phyloP scores from a whole-genome alignment of 1,139 yeast species.

The Pichia sp. region DNA sequence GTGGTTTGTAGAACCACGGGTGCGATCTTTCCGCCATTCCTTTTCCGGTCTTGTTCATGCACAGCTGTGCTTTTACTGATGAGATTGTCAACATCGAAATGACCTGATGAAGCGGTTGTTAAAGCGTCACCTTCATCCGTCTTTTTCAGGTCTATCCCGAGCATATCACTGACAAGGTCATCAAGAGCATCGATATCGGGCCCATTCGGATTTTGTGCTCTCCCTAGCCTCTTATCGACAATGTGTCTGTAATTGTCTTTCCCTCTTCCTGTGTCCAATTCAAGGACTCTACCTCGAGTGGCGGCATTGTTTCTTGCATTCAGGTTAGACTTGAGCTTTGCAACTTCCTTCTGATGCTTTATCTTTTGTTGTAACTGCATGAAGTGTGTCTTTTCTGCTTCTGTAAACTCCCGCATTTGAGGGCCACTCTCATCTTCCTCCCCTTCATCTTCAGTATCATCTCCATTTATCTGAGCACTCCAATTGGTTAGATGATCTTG shows the following conservation, averaged over 20 bases:
- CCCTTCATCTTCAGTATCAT: conserved; percentile 3
- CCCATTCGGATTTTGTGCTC: neutral
- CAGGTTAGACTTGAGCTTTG: conserved; percentile 12
- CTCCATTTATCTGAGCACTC: too few species aligned
- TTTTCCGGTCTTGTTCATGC: too few species aligned
- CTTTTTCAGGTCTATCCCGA: conserved; percentile 9
- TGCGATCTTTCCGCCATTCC: too few species aligned
- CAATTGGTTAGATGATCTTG: conserved; percentile 7
- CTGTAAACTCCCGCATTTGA: conserved; percentile 16
- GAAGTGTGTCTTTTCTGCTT: conserved; percentile 19
- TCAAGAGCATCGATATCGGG: conserved; percentile 13
- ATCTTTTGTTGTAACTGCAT: conserved; percentile 17
- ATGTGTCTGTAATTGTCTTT: conserved; percentile 16
- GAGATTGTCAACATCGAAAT: too few species aligned
- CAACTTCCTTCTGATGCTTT: conserved; percentile 13
- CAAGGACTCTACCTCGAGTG: conserved; percentile 14
- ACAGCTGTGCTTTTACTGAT: too few species aligned
- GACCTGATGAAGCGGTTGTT: too few species aligned
- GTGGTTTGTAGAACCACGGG: conserved; percentile 1
- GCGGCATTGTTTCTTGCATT: conserved; percentile 11
- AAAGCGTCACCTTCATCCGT: neutral
- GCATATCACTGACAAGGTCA: conserved; percentile 16
- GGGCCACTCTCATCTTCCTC: conserved; percentile 6
- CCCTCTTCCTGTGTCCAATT: conserved; percentile 14
- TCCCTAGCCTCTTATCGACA: conserved; percentile 11